A percentile compares a stretch with the other conserved stretches of the same genome.
Conservation (phyloP, 2,329 filamentous ascomycete species). For the Neonectria hederae region DNA sequence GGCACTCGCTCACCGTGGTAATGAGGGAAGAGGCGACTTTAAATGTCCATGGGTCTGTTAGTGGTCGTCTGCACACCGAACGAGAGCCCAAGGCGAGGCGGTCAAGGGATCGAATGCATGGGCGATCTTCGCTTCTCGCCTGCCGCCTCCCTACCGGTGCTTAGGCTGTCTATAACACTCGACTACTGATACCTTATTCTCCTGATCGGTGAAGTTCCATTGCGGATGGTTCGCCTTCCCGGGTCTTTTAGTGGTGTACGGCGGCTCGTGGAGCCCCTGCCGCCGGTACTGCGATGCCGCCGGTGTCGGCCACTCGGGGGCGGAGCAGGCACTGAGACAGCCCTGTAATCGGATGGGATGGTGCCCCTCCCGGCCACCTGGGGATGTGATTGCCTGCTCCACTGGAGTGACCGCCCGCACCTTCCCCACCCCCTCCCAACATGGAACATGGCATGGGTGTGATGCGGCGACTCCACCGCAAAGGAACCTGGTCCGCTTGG, state of each 20-base stretch:
- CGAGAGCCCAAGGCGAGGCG: slow-evolving; percentile 10
- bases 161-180: neutral
- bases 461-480: neutral
- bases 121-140: neutral
- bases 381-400: too few relatives aligned
- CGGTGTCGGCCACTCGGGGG: slow-evolving; percentile 7
- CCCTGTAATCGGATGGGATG: neutral
- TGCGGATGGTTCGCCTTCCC: neutral
- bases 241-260: neutral
- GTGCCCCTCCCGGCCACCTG: neutral
- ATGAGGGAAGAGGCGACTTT: slow-evolving; percentile 22
- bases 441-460: neutral
- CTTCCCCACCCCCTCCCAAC: neutral
- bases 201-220: slow-evolving; percentile 4
- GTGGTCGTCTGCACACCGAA: slow-evolving; percentile 13
- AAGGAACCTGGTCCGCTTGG: neutral
- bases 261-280: slow-evolving; percentile 1
- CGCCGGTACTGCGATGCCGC: slow-evolving; percentile 22
- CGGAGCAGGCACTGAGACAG: neutral
- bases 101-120: slow-evolving; percentile 8
- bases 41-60: slow-evolving; percentile 1
- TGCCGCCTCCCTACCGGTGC: neutral
- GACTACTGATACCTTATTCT: neutral
- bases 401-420: neutral
- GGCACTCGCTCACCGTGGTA: slow-evolving; percentile 1